Evolutionary conservation across 2,329 filamentous ascomycete genomes (phyloP), one percentile per base, ranked within the genome.

Genomic region (Metarhizium brunneum): DNA sequence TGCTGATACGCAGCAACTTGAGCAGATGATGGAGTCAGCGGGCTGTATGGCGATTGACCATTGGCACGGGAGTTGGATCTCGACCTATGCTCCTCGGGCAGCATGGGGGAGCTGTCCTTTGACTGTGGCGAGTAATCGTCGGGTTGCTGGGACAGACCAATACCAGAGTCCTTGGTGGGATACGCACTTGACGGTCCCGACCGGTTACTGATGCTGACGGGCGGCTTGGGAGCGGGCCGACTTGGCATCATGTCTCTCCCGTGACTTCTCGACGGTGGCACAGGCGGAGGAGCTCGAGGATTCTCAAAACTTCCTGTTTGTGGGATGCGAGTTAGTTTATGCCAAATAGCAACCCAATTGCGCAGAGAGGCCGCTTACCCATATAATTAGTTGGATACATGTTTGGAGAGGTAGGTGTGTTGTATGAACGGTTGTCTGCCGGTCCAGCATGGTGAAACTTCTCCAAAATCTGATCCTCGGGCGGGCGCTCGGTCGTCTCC

Each of bases 381-480:
- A 75, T 75, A 70, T 81, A 82, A 60, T 74, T 78, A 60, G 76
- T 70, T 56, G 79, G 76, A 65, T 81, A 78, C 69, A 79, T 76
- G 66, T 74, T 74, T 65, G 81, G 73, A 65, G 79, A 78, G 65
- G 73, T 66, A 60, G 71, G 68, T 61, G 70, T 64, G 61, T 71
- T 62, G 61, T 73, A 68, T 61, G 76, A 71, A 54, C 78, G 76
- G 63, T 74, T 66, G 57, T 82, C 79, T 57, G 73, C 68, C 10
- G 85, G 79, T 65, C 86, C 85, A 54, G 88, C 90, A 74, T 96
- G 86, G 65, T 95, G 90, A 70, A 99, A 96, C 71, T 99, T 99
- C 71, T 97, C 92, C 77, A 94, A 90, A 56, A 94, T 87, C 64
- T 89, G 88, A 66, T 96, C 90, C 68, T 96, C 90, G 59, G 85